Conservation (phyloP, 2,329 filamentous ascomycete genomes). For the Thelonectria rubi region DNA sequence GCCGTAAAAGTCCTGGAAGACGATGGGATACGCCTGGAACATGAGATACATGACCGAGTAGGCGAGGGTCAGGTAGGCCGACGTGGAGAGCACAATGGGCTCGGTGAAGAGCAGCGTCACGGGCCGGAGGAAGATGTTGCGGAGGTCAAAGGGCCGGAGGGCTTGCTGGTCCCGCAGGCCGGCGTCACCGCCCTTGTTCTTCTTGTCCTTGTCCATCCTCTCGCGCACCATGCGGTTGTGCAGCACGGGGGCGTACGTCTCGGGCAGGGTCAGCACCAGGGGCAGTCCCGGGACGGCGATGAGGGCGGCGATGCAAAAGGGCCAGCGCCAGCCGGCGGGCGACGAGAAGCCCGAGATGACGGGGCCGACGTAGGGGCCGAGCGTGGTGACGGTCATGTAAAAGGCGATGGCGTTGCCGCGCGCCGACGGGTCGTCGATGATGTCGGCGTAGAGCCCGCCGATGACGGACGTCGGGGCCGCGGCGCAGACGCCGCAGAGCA, state of each 20-base stretch:
- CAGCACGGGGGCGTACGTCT: conserved; percentile 61
- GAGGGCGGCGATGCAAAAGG: conserved; percentile 51
- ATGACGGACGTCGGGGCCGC: conserved; percentile 48
- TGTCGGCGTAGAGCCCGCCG: conserved; percentile 47
- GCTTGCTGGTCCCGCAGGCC: conserved; percentile 37
- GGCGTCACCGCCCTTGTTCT: conserved; percentile 50
- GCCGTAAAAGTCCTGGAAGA: conserved; percentile 55
- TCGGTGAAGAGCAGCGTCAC: conserved; percentile 58
- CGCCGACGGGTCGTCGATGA: conserved; percentile 44
- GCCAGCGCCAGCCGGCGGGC: conserved; percentile 53
- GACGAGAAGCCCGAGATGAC: conserved; percentile 62
- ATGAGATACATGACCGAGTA: conserved; percentile 63
- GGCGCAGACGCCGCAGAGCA: conserved; percentile 46
- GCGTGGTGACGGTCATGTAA: conserved; percentile 48
- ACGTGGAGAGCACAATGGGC: conserved; percentile 60
- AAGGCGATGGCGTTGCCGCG: conserved; percentile 47
- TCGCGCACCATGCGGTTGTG: conserved; percentile 58
- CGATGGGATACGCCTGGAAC: conserved; percentile 61
- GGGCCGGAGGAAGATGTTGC: conserved; percentile 60
- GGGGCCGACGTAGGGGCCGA: conserved; percentile 56
- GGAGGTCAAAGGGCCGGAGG: conserved; percentile 49
- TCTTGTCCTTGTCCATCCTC: conserved; percentile 54
- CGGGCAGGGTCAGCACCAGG: conserved; percentile 51
- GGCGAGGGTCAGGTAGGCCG: conserved; percentile 59
- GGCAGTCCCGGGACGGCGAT: conserved; percentile 44